Evolutionary conservation across 306 rosid species (phyloP), one percentile per base, ranked within the genome.

Genomic region (Fagus crenata): DNA sequence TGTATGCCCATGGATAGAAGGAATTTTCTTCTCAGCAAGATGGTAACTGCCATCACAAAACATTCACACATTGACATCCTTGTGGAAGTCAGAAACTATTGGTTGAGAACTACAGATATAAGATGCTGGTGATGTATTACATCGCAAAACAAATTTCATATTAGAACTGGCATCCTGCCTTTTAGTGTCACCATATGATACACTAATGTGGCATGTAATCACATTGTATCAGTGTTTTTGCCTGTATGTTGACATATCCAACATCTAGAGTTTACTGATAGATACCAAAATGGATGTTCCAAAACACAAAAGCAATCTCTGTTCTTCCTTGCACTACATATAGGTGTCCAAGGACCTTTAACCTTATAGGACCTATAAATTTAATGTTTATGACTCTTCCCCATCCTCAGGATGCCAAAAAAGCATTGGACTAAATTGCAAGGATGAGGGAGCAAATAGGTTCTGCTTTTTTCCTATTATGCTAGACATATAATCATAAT

Each of bases 1-100:
- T 11, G 93, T 85, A 39, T 85, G 84, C 75, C 98, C 98, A 56
- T 90, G 95, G 63, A 90, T 86, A 7, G 97, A 92, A 78, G 99
- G 93, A 71, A 96, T 91, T 83, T 91, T 92, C 91, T 96, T 96
- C 90, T 92, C 97, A 4, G 98, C 99, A 56, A 96, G 88, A 87
- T 96, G 99, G 84, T 88, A 96, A 74, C 98, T 93, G 91, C 82
- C 75, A 70, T 83, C 60, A 82, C 37, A 81, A 73, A 37, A 64
- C 67, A 81, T 63, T 63, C 13, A n/a, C 4, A 42, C 68, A 77
- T 86, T 51, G 82, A 53, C 56, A 83, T 77, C 70, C 14, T 74
- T 40, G 55, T 42, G 78, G 54, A 28, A 55, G 64, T 58, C 53
- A 53, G 69, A 75, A 53, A 71, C 37, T 35, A 39, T 22, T 4